Base-by-base conservation (phyloP, 495 filamentous ascomycete species). In the Massariosphaeria phaeospora region DNA sequence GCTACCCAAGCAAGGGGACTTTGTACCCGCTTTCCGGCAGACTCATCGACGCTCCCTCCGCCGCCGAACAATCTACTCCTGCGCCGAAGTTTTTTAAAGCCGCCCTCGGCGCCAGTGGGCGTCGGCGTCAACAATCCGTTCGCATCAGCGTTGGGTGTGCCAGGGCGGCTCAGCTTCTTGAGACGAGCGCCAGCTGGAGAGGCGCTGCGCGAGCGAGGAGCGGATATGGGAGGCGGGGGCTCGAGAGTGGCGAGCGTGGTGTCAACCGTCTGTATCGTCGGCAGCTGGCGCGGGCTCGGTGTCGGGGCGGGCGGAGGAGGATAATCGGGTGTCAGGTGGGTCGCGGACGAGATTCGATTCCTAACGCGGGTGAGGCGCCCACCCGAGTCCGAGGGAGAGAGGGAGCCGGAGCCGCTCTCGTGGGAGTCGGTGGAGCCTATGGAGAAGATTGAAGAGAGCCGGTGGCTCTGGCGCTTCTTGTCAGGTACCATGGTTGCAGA, bases 1-100 rank as follows among this genome's bases (percentile, higher is more conserved):
- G 61, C 31, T 2, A 64, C 45, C 61, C 61, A 64, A 25, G 61
- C 61, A 45, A 61, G 35, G 7, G 57, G 61, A 13, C 47, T 40
- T 33, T 39, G 8, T 9, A 63, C 35, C 7, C 41, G 49, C n/a
- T n/a, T n/a, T n/a, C n/a, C n/a, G n/a, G n/a, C n/a, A n/a, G n/a
- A n/a, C 39, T 59, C 61, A 41, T 55, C 46, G 51, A 55, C 59
- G 46, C 55, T 59, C 30, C 35, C 20, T 12, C 17, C 38, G 20
- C 50, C 48, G 9, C 48, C 50, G 39, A 63, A 55, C 12, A 63
- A 27, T 21, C 31, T 48, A 33, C 61, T 63, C 31, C 25, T 55
- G 27, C 61, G 49, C 34, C 33, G 55, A 10, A 53, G 24, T 26
- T 59, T 63, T 45, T 55, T 56, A 9, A 44, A 5, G 18, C 27